Evolutionary conservation across 257 asterid genomes (phyloP).

Genomic region (Lycium barbarum): DNA sequence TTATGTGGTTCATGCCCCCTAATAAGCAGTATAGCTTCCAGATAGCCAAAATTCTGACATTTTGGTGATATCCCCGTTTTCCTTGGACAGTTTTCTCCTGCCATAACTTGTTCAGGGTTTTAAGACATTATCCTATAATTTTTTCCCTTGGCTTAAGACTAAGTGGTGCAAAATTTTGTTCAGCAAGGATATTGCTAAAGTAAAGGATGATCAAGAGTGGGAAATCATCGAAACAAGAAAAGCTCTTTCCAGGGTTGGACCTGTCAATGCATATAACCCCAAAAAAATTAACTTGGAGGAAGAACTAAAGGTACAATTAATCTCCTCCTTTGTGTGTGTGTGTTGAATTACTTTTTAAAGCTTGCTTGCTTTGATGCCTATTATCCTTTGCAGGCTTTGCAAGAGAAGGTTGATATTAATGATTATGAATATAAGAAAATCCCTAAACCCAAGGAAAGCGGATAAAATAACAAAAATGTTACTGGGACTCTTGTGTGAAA

Average conservation of each 20-base stretch:
- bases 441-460: slow-evolving; percentile 66
- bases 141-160: not conserved
- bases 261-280: slow-evolving; percentile 78
- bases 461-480: slow-evolving; percentile 42
- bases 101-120: not conserved
- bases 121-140: not conserved
- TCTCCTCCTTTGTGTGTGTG: slow-evolving; percentile 23
- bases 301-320: slow-evolving; percentile 75
- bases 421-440: slow-evolving; percentile 87
- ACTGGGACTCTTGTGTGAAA: slow-evolving; percentile 15
- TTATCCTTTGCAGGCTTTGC: slow-evolving; percentile 61
- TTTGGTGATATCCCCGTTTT: not conserved
- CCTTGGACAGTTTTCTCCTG: not conserved
- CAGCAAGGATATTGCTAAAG: slow-evolving; percentile 96
- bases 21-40: not conserved
- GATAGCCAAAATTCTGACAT: not conserved
- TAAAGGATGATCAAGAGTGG: slow-evolving; percentile 93
- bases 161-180: slow-evolving; percentile 35
- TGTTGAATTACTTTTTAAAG: not conserved
- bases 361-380: slow-evolving; percentile 23
- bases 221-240: slow-evolving; percentile 84
- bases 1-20: slow-evolving; percentile 18
- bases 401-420: slow-evolving; percentile 77
- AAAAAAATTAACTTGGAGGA: slow-evolving; percentile 78
- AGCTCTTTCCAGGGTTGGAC: slow-evolving; percentile 88